Conservation (phyloP, 495 filamentous ascomycete genomes). For the Chlorociboria aeruginascens region DNA sequence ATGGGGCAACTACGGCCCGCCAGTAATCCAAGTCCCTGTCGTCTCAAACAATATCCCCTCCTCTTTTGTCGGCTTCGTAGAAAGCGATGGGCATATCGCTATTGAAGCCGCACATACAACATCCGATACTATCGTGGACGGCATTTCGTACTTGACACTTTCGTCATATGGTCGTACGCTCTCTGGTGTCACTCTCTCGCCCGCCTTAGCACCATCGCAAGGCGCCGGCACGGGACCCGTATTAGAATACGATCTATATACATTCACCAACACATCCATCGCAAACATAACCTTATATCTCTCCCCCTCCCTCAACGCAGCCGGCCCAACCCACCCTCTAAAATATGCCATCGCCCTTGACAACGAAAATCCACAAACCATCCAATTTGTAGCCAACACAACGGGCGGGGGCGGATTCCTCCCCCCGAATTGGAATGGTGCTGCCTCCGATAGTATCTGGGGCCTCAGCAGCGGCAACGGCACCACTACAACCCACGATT, state of each 20-base stretch:
- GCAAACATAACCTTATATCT: conserved; percentile 52
- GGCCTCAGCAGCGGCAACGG: conserved; percentile 27
- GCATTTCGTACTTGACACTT: conserved; percentile 39
- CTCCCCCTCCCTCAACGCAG: conserved; percentile 46
- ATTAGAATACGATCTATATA: conserved; percentile 54
- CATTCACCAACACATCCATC: conserved; percentile 40
- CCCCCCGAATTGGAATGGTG: conserved; percentile 44
- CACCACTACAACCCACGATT: conserved; percentile 40
- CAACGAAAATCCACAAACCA: conserved; percentile 28
- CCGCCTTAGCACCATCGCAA: conserved; percentile 36
- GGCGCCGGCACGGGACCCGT: conserved; percentile 35
- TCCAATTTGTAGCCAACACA: conserved; percentile 38
- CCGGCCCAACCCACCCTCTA: conserved; percentile 42
- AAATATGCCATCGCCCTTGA: conserved; percentile 48
- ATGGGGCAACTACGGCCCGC: conserved; percentile 39
- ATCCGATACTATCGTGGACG: conserved; percentile 26
- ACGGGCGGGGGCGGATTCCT: conserved; percentile 27
- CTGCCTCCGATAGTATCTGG: conserved; percentile 50
- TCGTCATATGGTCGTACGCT: conserved; percentile 43
- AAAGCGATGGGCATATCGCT: conserved; percentile 46
- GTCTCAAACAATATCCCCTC: conserved; percentile 38
- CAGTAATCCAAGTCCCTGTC: conserved; percentile 47
- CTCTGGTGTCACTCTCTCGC: conserved; percentile 44
- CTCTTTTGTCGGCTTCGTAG: conserved; percentile 53
- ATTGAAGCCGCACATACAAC: conserved; percentile 48